Conservation (phyloP, 345 rosid species). For the Pugionium dolabratum region DNA sequence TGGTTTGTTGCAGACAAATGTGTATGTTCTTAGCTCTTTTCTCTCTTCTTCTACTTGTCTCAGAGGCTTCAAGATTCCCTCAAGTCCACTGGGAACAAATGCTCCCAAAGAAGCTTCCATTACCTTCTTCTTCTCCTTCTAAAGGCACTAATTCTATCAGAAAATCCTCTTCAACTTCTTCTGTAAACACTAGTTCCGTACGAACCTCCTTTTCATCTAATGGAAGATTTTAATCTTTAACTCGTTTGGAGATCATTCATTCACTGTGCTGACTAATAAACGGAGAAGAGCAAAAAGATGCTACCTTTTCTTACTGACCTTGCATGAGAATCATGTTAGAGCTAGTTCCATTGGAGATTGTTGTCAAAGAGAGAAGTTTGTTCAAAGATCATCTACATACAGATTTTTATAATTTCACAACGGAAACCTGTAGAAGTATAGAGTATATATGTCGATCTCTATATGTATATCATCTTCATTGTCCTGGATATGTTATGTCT, state of each 20-base stretch:
- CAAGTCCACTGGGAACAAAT: slow-evolving; percentile 67
- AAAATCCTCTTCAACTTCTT: slow-evolving; percentile 46
- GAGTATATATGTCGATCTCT: no score
- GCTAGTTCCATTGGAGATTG: slow-evolving; percentile 15
- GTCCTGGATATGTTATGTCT: no score
- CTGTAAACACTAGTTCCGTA: slow-evolving; percentile 33
- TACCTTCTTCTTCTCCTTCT: slow-evolving; percentile 82
- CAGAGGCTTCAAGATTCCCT: slow-evolving; percentile 72
- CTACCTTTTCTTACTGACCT: no score
- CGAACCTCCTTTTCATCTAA: slow-evolving; percentile 44
- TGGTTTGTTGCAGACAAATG: slow-evolving; percentile 46
- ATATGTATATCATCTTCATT: no score
- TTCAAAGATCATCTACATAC: no score
- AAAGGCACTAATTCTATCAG: slow-evolving; percentile 74
- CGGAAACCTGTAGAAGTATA: no score
- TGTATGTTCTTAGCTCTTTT: slow-evolving; percentile 48
- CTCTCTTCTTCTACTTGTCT: slow-evolving; percentile 40
- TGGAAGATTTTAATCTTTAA: slow-evolving; percentile 54
- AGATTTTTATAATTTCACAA: no score
- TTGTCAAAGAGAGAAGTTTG: slow-evolving; percentile 2
- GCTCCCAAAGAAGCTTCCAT: slow-evolving; percentile 84
- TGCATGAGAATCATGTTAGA: background rate
- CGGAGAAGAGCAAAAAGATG: no score
- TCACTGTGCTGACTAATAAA: no score
- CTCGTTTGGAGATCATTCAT: background rate